These are phyloP conservation scores for Geotrichum restrictum DNA, from an alignment of 1,139 yeast species.

Conservation along the genomic window DNA sequence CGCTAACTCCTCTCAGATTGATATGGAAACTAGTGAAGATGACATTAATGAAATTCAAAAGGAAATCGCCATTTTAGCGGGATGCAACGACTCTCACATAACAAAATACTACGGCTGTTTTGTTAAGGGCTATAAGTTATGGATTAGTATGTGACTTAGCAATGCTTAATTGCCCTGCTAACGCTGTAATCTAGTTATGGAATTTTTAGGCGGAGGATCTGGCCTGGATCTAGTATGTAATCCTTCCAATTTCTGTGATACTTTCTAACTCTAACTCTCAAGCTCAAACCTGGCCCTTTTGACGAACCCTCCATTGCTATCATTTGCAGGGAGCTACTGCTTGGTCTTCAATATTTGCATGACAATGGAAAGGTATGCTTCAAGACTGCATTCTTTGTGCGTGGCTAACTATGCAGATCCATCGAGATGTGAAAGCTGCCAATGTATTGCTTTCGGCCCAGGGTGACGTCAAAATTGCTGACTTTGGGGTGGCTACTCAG, in stretches of 20 bases:
- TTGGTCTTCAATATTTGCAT: constrained; percentile 72
- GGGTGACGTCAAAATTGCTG: constrained; percentile 86
- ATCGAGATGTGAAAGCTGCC: constrained; percentile 83
- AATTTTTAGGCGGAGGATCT: constrained; percentile 79
- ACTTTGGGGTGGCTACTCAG: constrained; percentile 94
- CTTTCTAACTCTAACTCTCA: constrained; percentile 3
- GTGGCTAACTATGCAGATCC: constrained; percentile 44
- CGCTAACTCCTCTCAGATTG: constrained; percentile 55
- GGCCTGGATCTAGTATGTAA: constrained; percentile 51
- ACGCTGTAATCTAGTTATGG: constrained; percentile 45
- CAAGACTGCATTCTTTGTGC: not conserved
- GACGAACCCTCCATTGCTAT: constrained; percentile 54
- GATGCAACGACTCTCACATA: constrained; percentile 65
- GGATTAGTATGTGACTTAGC: constrained; percentile 55
- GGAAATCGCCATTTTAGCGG: constrained; percentile 72
- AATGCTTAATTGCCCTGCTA: not conserved
- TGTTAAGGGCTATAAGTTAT: constrained; percentile 69
- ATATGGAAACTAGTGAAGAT: constrained; percentile 70
- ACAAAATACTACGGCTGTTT: constrained; percentile 79
- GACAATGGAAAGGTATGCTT: constrained; percentile 53
- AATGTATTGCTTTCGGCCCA: constrained; percentile 60
- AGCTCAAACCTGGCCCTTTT: constrained; percentile 54
- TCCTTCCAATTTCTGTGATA: not conserved
- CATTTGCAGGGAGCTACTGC: constrained; percentile 55
- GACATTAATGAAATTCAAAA: constrained; percentile 75